Evolutionary conservation across 768 basidiomycete species (phyloP).

Genomic region (Leccinum fibrillosum): DNA sequence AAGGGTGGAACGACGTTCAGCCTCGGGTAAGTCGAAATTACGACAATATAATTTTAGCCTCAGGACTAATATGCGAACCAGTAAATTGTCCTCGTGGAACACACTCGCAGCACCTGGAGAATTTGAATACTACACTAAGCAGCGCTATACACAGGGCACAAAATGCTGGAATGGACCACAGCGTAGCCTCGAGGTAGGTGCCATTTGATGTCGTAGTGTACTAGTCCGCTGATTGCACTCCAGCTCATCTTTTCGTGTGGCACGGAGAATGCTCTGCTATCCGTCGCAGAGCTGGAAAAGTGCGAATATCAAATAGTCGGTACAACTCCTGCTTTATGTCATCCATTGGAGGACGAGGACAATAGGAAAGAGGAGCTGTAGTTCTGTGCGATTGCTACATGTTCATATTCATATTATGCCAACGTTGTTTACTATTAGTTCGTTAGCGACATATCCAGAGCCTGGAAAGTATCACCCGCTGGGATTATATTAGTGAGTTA

Average conservation of each 20-base stretch:
- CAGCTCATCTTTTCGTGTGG: constrained; percentile 85
- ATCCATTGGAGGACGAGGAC: constrained; percentile 34
- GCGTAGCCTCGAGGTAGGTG: constrained; percentile 71
- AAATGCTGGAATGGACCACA: constrained; percentile 97
- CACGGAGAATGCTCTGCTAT: constrained; percentile 73
- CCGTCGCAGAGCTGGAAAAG: constrained; percentile 89
- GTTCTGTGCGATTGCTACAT: not conserved
- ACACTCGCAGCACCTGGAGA: constrained; percentile 52
- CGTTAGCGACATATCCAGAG: not conserved
- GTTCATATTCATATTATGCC: not conserved
- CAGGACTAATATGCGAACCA: constrained; percentile 28
- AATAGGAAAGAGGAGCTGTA: constrained; percentile 31
- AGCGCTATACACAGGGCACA: constrained; percentile 79
- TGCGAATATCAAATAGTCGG: constrained; percentile 91
- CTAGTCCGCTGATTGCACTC: constrained; percentile 2
- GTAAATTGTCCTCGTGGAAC: constrained; percentile 83
- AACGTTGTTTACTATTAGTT: not conserved
- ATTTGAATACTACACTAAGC: constrained; percentile 75
- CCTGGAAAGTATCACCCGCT: not conserved
- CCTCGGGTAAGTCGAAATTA: constrained; percentile 69
- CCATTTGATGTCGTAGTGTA: not conserved
- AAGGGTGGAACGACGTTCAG: constrained; percentile 71
- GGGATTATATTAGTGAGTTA: not conserved
- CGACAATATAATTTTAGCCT: not conserved
- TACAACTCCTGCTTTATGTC: constrained; percentile 82